Evolutionary conservation across 192 early-diverging fungal genomes (phyloP).

Genomic region (Chytriomyces hyalinus): DNA sequence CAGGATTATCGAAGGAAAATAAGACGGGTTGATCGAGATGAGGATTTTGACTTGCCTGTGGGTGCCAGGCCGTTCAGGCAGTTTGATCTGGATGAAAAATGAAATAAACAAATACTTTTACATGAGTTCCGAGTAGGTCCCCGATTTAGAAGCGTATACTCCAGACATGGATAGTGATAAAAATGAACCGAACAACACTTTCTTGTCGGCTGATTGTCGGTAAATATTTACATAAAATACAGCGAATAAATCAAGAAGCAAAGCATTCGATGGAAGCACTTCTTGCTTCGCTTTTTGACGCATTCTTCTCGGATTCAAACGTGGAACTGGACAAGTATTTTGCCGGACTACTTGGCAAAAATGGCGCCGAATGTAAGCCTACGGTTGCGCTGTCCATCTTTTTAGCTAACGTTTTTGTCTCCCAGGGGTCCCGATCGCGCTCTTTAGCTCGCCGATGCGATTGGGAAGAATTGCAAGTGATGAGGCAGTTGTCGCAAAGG

Average conservation of each 20-base stretch:
- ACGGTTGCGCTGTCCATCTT: not conserved
- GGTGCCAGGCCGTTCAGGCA: constrained; percentile 40
- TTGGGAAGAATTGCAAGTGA: constrained; percentile 32
- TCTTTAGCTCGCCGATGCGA: constrained; percentile 21
- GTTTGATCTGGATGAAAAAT: constrained; percentile 29
- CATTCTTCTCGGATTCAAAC: constrained; percentile 11
- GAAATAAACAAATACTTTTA: not conserved
- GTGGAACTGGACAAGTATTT: constrained; percentile 4
- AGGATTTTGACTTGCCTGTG: constrained; percentile 31
- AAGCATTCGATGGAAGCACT: not conserved
- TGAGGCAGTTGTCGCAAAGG: constrained; percentile 44
- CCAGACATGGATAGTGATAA: no score
- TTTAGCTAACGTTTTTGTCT: not conserved
- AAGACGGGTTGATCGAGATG: constrained; percentile 7
- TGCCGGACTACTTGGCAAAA: not conserved
- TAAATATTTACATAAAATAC: no score
- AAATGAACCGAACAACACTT: no score
- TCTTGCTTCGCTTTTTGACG: constrained; percentile 2
- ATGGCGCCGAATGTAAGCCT: not conserved
- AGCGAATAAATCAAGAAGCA: no score
- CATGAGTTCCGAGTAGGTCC: no score
- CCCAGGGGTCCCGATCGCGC: constrained; percentile 28
- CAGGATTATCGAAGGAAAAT: not conserved
- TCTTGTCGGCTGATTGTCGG: no score
- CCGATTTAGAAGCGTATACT: no score